Evolutionary conservation across 2,329 filamentous ascomycete species (phyloP).

Genomic region (Zymoseptoria tritici): DNA sequence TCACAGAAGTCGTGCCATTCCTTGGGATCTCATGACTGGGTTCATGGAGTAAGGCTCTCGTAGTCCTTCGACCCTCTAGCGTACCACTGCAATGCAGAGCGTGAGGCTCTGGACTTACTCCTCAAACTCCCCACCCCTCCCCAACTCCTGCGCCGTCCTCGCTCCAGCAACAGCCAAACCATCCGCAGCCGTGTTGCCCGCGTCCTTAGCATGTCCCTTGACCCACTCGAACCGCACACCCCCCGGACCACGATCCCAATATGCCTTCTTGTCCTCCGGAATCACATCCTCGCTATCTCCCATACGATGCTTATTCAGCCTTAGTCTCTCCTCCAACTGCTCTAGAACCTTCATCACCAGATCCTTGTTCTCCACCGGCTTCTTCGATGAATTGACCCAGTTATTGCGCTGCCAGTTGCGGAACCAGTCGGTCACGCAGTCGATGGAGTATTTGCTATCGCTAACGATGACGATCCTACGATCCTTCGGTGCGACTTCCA

Average conservation of each 20-base stretch:
- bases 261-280: conserved; percentile 14
- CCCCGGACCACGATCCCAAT: conserved; percentile 29
- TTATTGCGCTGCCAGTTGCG: conserved; percentile 64
- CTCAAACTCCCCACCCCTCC: conserved; percentile 4
- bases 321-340: conserved; percentile 55
- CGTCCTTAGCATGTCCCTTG: conserved; percentile 69
- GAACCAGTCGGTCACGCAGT: conserved; percentile 82
- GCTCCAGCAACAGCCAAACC: conserved; percentile 64
- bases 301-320: conserved; percentile 25
- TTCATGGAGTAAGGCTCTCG: not conserved
- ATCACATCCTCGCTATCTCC: conserved; percentile 7
- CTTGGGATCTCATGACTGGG: not conserved
- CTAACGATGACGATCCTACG: conserved; percentile 69
- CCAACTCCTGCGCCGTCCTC: conserved; percentile 31
- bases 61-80: too few relatives aligned
- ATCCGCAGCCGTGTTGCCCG: conserved; percentile 77
- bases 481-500: conserved; percentile 64
- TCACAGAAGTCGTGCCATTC: not conserved
- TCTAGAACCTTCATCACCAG: conserved; percentile 65
- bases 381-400: conserved; percentile 67
- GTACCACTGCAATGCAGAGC: too few relatives aligned
- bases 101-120: too few relatives aligned
- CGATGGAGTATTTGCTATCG: conserved; percentile 88
- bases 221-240: conserved; percentile 68
- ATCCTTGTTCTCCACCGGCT: conserved; percentile 78